These are phyloP conservation scores for Drechslerella dactyloides DNA, from an alignment of 2,329 filamentous ascomycete species.

Conservation along the genomic window DNA sequence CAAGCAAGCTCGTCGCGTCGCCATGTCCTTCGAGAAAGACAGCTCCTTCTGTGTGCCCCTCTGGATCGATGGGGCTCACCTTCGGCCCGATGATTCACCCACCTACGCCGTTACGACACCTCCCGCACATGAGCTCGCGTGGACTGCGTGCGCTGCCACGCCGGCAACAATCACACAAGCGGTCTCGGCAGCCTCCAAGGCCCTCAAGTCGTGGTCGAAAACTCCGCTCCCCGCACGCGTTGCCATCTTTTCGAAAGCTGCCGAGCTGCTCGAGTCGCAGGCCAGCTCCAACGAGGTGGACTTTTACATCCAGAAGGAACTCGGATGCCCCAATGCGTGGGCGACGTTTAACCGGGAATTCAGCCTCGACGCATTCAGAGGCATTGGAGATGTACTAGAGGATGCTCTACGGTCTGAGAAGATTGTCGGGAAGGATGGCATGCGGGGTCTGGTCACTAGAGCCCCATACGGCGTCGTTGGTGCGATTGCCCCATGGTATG, in stretches of 20 bases:
- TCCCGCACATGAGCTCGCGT: slow-evolving; percentile 51
- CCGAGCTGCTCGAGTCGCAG: slow-evolving; percentile 68
- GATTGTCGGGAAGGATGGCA: slow-evolving; percentile 60
- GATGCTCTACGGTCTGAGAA: slow-evolving; percentile 55
- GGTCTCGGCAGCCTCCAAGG: slow-evolving; percentile 67
- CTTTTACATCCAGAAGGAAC: slow-evolving; percentile 67
- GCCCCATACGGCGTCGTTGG: slow-evolving; percentile 81
- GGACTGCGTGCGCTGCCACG: slow-evolving; percentile 66
- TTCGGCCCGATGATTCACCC: slow-evolving; percentile 19
- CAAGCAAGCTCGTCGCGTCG: background rate
- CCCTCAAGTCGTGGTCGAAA: slow-evolving; percentile 73
- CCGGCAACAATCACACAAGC: slow-evolving; percentile 66
- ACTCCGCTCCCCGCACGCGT: slow-evolving; percentile 68
- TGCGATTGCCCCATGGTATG: slow-evolving; percentile 80
- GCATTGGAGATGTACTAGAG: slow-evolving; percentile 59
- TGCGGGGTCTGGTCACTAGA: slow-evolving; percentile 70
- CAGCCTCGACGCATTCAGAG: slow-evolving; percentile 58
- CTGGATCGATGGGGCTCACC: slow-evolving; percentile 33
- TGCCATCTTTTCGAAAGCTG: slow-evolving; percentile 73
- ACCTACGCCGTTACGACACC: slow-evolving; percentile 39
- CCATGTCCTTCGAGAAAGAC: slow-evolving; percentile 45
- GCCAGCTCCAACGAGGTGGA: slow-evolving; percentile 64
- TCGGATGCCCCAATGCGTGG: slow-evolving; percentile 61
- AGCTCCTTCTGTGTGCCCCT: slow-evolving; percentile 44
- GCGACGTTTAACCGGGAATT: slow-evolving; percentile 59